Percentiles rank a stretch among this genome's conserved stretches.
Conservation (phyloP, 225 moss, liverwort and hornwort genomes). For the Ulota crispa region DNA sequence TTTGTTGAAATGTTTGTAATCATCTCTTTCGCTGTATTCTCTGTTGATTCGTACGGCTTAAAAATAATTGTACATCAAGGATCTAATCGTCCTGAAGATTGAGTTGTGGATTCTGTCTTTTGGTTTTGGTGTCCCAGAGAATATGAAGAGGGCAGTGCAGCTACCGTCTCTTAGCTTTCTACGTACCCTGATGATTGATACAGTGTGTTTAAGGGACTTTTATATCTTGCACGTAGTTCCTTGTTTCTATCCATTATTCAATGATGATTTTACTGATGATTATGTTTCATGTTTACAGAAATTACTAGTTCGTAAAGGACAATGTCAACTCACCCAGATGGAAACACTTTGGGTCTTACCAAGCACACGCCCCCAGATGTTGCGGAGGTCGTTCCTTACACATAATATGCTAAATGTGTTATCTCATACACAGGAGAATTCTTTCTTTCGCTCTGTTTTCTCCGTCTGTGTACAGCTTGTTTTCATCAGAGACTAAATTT, state of each 20-base stretch:
- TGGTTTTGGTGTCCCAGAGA: not conserved
- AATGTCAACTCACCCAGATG: constrained; percentile 58
- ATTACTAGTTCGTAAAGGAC: constrained; percentile 10
- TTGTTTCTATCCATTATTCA: not conserved
- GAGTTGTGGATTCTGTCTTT: not conserved
- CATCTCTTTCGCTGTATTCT: not conserved
- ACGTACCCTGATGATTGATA: not conserved
- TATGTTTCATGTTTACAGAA: constrained; percentile 6
- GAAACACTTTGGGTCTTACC: constrained; percentile 61
- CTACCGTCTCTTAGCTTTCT: constrained; percentile 10
- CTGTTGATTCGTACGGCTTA: not conserved
- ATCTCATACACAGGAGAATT: not conserved
- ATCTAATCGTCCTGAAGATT: not conserved
- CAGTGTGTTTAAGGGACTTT: not conserved
- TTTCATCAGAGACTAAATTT: not conserved
- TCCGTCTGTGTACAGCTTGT: not conserved
- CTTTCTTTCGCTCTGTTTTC: not conserved
- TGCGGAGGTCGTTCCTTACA: constrained; percentile 39
- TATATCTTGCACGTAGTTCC: not conserved
- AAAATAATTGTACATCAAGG: not conserved
- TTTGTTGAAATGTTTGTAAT: not conserved
- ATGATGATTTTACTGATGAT: constrained; percentile 12
- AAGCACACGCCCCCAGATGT: constrained; percentile 64
- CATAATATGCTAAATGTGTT: constrained; percentile 5
- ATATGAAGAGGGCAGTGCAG: not conserved